Conservation (phyloP, 1,139 yeast genomes). For the Geotrichum reessii region DNA sequence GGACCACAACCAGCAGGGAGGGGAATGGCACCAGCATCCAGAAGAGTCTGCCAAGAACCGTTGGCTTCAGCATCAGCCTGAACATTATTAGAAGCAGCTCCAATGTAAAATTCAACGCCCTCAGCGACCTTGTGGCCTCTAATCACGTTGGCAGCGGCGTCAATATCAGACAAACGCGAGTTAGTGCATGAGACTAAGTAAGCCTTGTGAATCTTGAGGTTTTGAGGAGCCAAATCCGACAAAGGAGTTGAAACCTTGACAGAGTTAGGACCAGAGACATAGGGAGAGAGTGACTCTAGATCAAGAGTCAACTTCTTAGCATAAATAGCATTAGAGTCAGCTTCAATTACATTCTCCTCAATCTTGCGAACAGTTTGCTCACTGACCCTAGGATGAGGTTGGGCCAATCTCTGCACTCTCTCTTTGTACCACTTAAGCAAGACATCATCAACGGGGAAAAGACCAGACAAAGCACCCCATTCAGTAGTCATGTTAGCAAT, state of each 20-base stretch:
- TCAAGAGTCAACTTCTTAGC: conserved; percentile 85
- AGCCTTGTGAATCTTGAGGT: conserved; percentile 83
- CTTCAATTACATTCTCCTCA: conserved; percentile 38
- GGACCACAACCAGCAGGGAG: conserved; percentile 99
- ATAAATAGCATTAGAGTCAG: conserved; percentile 76
- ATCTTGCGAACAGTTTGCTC: conserved; percentile 49
- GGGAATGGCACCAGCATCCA: conserved; percentile 91
- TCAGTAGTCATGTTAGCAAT: conserved; percentile 99
- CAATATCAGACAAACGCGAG: conserved; percentile 84
- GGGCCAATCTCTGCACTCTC: conserved; percentile 60
- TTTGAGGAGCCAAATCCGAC: conserved; percentile 62
- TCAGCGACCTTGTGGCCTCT: conserved; percentile 75
- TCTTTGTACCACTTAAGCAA: conserved; percentile 71
- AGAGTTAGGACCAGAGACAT: conserved; percentile 93
- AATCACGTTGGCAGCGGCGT: conserved; percentile 88
- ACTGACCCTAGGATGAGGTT: conserved; percentile 83
- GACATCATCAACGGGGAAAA: conserved; percentile 86
- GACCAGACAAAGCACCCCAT: conserved; percentile 98
- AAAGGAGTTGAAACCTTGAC: conserved; percentile 84
- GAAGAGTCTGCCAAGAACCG: conserved; percentile 87
- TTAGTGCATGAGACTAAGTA: conserved; percentile 97
- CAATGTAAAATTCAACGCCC: conserved; percentile 91
- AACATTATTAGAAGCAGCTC: conserved; percentile 92
- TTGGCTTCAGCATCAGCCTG: conserved; percentile 83
- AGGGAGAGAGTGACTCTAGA: conserved; percentile 79